These are phyloP conservation scores for Penicillium vulpinum DNA, from an alignment of 2,329 filamentous ascomycete genomes.

Conservation along the genomic window DNA sequence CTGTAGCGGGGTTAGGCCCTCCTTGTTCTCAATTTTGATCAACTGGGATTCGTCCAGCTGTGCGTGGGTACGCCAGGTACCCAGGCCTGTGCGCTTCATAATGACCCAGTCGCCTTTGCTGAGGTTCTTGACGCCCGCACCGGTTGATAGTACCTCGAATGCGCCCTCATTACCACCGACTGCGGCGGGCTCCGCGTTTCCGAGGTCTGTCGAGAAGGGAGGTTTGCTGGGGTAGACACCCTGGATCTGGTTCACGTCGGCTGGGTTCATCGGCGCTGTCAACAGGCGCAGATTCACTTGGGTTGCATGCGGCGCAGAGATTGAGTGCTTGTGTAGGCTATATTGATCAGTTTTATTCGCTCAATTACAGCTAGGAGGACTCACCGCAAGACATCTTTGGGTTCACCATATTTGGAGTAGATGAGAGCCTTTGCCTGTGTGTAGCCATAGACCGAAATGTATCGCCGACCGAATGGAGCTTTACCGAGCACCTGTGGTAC, in stretches of 20 bases:
- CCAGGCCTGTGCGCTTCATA: slow-evolving; percentile 77
- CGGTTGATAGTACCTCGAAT: slow-evolving; percentile 78
- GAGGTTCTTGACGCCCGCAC: slow-evolving; percentile 62
- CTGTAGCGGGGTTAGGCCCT: slow-evolving; percentile 71
- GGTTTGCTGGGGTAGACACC: slow-evolving; percentile 91
- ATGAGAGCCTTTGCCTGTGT: slow-evolving; percentile 52
- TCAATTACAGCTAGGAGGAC: neutral
- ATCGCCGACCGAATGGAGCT: slow-evolving; percentile 31
- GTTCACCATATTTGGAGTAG: slow-evolving; percentile 51
- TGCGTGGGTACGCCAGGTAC: slow-evolving; percentile 93
- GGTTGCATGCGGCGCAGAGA: slow-evolving; percentile 56
- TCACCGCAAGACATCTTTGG: slow-evolving; percentile 50
- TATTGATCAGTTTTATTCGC: neutral
- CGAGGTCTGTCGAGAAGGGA: slow-evolving; percentile 70
- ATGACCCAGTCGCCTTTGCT: slow-evolving; percentile 89
- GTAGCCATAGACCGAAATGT: slow-evolving; percentile 51
- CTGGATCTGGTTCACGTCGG: slow-evolving; percentile 97
- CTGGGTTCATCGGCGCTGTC: slow-evolving; percentile 90
- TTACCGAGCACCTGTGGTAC: slow-evolving; percentile 7
- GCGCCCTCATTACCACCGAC: slow-evolving; percentile 75
- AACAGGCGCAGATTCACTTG: slow-evolving; percentile 81
- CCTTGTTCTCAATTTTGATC: slow-evolving; percentile 67
- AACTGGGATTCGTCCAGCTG: slow-evolving; percentile 63
- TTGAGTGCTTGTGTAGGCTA: slow-evolving; percentile 51
- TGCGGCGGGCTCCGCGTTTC: slow-evolving; percentile 73